Evolutionary conservation across 768 basidiomycete species (phyloP).

Genomic region (Boletus rubropictus): DNA sequence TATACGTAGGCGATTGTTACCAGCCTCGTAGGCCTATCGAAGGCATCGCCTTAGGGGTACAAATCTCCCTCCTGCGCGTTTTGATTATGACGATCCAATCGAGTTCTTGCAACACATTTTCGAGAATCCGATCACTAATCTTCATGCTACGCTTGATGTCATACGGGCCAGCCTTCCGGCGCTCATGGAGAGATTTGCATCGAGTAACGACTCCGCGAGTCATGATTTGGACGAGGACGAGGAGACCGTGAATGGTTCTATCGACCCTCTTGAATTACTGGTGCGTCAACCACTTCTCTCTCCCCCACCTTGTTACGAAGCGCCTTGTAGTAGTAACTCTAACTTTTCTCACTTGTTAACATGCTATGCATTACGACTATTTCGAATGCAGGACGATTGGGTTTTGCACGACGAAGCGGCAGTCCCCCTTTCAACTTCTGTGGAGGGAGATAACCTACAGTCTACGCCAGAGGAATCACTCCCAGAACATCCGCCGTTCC

Average conservation of each 20-base stretch:
- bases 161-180: slow-evolving; percentile 30
- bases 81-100: slow-evolving; percentile 29
- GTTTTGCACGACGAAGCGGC: slow-evolving; percentile 5
- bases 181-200: slow-evolving; percentile 22
- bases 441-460: slow-evolving; percentile 1
- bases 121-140: slow-evolving; percentile 40
- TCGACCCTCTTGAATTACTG: slow-evolving; percentile 18
- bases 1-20: slow-evolving; percentile 8
- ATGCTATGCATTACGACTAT: slow-evolving; percentile 7
- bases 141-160: slow-evolving; percentile 37
- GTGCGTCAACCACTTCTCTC: slow-evolving; percentile 19
- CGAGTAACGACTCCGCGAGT: slow-evolving; percentile 7
- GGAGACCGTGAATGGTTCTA: slow-evolving; percentile 2
- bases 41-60: slow-evolving; percentile 19
- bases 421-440: background rate
- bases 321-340: slow-evolving; percentile 29
- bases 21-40: slow-evolving; percentile 21
- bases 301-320: slow-evolving; percentile 23
- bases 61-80: slow-evolving; percentile 24
- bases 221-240: slow-evolving; percentile 35
- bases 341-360: slow-evolving; percentile 19
- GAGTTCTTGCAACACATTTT: slow-evolving; percentile 48
- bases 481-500: background rate
- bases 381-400: slow-evolving; percentile 13
- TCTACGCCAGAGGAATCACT: slow-evolving; percentile 2